Evolutionary conservation across 2,329 filamentous ascomycete species (phyloP).

Genomic region (Scedosporium boydii): DNA sequence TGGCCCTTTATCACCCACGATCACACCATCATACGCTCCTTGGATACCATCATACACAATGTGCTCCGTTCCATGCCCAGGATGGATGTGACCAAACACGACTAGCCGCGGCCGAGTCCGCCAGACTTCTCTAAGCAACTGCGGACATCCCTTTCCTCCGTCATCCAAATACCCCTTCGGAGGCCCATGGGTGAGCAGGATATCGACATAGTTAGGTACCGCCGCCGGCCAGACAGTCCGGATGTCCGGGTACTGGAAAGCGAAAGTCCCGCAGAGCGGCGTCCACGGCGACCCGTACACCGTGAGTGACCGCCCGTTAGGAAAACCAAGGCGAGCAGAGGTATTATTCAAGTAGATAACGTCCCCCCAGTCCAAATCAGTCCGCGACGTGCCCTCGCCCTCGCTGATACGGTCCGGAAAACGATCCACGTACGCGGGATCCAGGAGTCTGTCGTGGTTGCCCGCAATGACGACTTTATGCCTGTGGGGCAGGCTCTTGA

Average conservation of each 20-base stretch:
- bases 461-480: constrained; percentile 36
- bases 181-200: constrained; percentile 29
- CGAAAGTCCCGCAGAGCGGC: constrained; percentile 24
- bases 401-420: constrained; percentile 11
- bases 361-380: constrained; percentile 50
- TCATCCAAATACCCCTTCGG: constrained; percentile 25
- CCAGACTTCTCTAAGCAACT: constrained; percentile 12
- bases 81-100: constrained; percentile 9
- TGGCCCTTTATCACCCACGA: too few relatives aligned
- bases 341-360: constrained; percentile 70
- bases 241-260: constrained; percentile 28
- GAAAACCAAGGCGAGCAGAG: constrained; percentile 41
- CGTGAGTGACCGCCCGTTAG: neutral
- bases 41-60: too few relatives aligned
- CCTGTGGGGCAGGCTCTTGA: constrained; percentile 45
- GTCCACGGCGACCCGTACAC: constrained; percentile 20
- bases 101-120: constrained; percentile 3
- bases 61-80: neutral
- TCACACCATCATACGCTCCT: too few relatives aligned
- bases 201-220: constrained; percentile 19
- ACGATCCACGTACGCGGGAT: constrained; percentile 17
- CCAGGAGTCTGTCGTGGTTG: constrained; percentile 32
- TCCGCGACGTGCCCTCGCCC: constrained; percentile 24
- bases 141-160: constrained; percentile 19
- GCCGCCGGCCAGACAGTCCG: constrained; percentile 22